Evolutionary conservation across 208 protist species (phyloP).

Genomic region (Acanthamoeba rhysodes): DNA sequence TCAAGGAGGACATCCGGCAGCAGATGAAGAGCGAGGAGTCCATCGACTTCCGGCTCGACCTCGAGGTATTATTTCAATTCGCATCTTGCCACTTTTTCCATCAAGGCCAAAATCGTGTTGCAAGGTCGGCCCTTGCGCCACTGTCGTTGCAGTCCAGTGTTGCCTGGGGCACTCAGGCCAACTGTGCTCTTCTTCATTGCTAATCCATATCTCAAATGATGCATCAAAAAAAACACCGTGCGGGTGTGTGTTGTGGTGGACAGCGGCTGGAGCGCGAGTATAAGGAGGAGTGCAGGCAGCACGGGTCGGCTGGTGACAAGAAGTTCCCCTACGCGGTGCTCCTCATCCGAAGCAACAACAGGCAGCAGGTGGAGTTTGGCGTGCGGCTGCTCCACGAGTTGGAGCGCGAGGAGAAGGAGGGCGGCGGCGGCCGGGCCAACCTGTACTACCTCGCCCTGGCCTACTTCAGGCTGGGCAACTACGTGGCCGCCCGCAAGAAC

Average conservation of each 20-base stretch:
- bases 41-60: not conserved
- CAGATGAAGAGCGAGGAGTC: conserved; percentile 49
- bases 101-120: not conserved
- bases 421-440: not conserved
- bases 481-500: conserved; percentile 3
- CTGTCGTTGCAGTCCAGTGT: not conserved
- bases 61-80: not conserved
- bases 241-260: too few species aligned
- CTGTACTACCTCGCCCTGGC: conserved; percentile 68
- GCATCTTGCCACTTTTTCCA: not conserved
- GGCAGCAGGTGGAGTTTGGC: not conserved
- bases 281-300: not conserved
- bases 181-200: too few species aligned
- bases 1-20: conserved; percentile 39
- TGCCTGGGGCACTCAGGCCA: too few species aligned
- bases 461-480: conserved; percentile 36
- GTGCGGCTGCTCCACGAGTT: conserved; percentile 1
- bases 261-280: conserved; percentile 50
- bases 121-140: too few species aligned
- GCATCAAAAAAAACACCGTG: too few species aligned
- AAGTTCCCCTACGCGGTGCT: conserved; percentile 58
- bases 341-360: conserved; percentile 46
- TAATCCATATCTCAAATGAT: too few species aligned
- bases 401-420: not conserved
- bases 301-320: not conserved